Evolutionary conservation across 768 basidiomycete species (phyloP).

Genomic region (Boletus sp.): DNA sequence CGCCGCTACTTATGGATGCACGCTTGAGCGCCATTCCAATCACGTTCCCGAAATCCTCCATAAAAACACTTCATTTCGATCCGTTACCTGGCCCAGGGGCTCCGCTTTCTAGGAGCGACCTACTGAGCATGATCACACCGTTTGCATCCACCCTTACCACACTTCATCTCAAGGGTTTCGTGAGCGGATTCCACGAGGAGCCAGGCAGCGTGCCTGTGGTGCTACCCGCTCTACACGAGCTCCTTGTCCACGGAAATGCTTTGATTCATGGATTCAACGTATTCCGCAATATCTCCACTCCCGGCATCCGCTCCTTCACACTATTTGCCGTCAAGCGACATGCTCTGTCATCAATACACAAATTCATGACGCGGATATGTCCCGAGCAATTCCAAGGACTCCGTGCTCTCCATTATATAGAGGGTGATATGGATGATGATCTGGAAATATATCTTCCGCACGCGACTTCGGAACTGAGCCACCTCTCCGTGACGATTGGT

Average conservation of each 20-base stretch:
- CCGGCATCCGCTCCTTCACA: slow-evolving; percentile 24
- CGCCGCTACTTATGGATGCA: slow-evolving; percentile 29
- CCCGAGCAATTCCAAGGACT: slow-evolving; percentile 35
- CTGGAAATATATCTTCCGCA: slow-evolving; percentile 34
- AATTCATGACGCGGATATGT: slow-evolving; percentile 34
- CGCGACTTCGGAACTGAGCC: slow-evolving; percentile 34
- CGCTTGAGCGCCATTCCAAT: slow-evolving; percentile 35
- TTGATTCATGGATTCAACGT: slow-evolving; percentile 34
- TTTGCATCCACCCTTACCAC: slow-evolving; percentile 28
- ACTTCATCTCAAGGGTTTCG: slow-evolving; percentile 33
- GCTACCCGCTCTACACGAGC: slow-evolving; percentile 28
- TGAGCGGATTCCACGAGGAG: slow-evolving; percentile 33
- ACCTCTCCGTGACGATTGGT: slow-evolving; percentile 35
- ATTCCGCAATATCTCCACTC: slow-evolving; percentile 36
- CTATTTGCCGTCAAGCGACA: slow-evolving; percentile 28
- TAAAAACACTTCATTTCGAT: slow-evolving; percentile 36
- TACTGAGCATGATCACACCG: slow-evolving; percentile 31
- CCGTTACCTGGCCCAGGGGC: slow-evolving; percentile 30
- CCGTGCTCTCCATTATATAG: slow-evolving; percentile 32
- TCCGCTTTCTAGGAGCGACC: slow-evolving; percentile 27
- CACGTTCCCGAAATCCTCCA: slow-evolving; percentile 26
- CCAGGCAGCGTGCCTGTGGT: slow-evolving; percentile 33
- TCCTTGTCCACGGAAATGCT: slow-evolving; percentile 32
- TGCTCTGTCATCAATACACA: slow-evolving; percentile 34
- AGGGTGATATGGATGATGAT: slow-evolving; percentile 35